These are phyloP conservation scores for Telfairia occidentalis DNA, from an alignment of 331 rosid species.

Conservation along the genomic window DNA sequence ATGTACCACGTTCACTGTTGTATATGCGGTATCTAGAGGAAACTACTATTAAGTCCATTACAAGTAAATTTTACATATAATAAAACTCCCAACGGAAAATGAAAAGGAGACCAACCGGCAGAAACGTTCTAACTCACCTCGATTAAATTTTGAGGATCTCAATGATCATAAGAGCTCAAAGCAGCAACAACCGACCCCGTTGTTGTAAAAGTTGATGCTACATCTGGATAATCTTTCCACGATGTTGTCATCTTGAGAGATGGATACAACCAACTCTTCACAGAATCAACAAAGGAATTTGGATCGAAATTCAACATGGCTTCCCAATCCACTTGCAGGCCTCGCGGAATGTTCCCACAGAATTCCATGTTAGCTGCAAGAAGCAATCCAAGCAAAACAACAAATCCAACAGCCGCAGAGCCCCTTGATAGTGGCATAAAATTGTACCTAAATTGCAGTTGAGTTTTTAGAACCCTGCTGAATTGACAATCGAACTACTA, in stretches of 20 bases:
- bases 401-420: constrained; percentile 68
- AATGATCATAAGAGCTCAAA: constrained; percentile 50
- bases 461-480: not conserved
- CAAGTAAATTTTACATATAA: not conserved
- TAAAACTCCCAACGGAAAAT: not conserved
- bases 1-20: not conserved
- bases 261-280: constrained; percentile 81
- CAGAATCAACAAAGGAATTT: constrained; percentile 50
- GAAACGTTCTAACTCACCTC: not conserved
- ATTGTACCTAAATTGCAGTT: constrained; percentile 55
- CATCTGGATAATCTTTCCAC: constrained; percentile 77
- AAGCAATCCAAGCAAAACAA: constrained; percentile 72
- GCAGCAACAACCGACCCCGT: constrained; percentile 81
- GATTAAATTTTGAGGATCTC: constrained; percentile 15
- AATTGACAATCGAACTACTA: not conserved
- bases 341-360: constrained; percentile 62
- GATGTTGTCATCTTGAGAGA: constrained; percentile 65
- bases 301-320: constrained; percentile 67
- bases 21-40: not conserved
- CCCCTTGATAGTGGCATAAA: constrained; percentile 96
- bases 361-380: constrained; percentile 93
- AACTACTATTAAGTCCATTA: not conserved
- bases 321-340: constrained; percentile 85
- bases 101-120: not conserved
- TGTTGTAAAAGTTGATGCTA: constrained; percentile 55